These are phyloP conservation scores for Crithidia fasciculata DNA, from an alignment of 208 protist species.

Conservation along the genomic window DNA sequence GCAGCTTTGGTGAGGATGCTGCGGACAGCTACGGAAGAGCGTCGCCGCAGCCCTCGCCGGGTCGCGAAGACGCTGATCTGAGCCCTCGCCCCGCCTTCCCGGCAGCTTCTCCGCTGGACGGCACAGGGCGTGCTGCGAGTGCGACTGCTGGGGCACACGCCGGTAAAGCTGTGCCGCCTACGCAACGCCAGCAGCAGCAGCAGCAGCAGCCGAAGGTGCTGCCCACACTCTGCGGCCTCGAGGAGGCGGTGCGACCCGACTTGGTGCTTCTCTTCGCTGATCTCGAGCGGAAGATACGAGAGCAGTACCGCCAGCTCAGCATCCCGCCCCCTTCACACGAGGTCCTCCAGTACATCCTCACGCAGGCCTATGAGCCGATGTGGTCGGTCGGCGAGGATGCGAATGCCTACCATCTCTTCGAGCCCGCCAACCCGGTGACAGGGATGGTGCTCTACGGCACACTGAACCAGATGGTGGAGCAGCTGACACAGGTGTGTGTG, in stretches of 20 bases:
- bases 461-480: conserved; percentile 66
- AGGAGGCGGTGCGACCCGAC: conserved; percentile 32
- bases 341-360: conserved; percentile 38
- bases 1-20: not conserved
- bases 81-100: not conserved
- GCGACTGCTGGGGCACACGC: not conserved
- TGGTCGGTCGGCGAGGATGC: conserved; percentile 57
- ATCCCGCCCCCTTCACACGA: conserved; percentile 27
- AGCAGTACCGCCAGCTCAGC: conserved; percentile 40
- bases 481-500: conserved; percentile 64
- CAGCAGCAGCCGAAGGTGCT: conserved; percentile 28
- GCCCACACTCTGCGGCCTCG: conserved; percentile 36
- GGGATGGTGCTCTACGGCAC: conserved; percentile 54
- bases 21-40: not conserved
- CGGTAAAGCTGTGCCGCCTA: not conserved
- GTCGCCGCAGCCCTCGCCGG: not conserved
- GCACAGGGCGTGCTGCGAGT: not conserved
- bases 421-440: conserved; percentile 24
- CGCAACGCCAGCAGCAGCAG: conserved; percentile 15
- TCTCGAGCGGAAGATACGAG: conserved; percentile 25
- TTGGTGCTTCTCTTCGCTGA: conserved; percentile 36
- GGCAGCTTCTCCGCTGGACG: not conserved
- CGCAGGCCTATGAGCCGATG: conserved; percentile 47
- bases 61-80: not conserved
- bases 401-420: conserved; percentile 36